Conservation (phyloP, 371 early-diverging fungal species). For the Nematocida displodere region DNA sequence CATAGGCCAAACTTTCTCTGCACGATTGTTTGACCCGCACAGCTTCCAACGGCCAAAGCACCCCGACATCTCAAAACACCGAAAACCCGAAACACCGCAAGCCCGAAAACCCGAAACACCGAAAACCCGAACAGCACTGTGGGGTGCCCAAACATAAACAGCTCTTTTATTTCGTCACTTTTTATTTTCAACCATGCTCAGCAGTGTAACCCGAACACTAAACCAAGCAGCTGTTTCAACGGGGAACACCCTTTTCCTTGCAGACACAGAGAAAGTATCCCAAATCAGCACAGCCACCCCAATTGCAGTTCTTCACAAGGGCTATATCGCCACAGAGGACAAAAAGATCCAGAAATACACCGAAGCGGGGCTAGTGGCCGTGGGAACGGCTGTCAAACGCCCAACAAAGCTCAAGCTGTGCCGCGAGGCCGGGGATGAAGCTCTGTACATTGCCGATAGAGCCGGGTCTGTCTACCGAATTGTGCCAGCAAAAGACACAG, state of each 20-base stretch:
- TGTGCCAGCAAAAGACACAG: background rate
- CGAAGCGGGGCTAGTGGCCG: background rate
- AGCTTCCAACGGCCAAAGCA: too few relatives aligned
- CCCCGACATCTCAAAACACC: too few relatives aligned
- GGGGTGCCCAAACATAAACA: too few relatives aligned
- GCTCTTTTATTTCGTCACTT: too few relatives aligned
- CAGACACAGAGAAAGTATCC: background rate
- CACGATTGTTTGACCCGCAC: too few relatives aligned
- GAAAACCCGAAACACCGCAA: too few relatives aligned
- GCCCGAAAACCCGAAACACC: too few relatives aligned
- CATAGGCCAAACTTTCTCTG: too few relatives aligned
- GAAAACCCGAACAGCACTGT: too few relatives aligned
- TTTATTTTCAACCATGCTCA: background rate
- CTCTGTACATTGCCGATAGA: conserved; percentile 31
- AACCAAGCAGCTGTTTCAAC: background rate
- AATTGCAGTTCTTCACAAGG: background rate
- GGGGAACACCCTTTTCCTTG: background rate
- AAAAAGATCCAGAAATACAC: background rate
- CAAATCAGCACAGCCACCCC: too few relatives aligned
- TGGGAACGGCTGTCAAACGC: background rate
- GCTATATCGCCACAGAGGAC: conserved; percentile 16
- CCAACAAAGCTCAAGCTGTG: background rate
- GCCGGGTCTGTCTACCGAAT: conserved; percentile 26
- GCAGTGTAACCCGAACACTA: background rate
- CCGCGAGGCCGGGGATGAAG: background rate